These are phyloP conservation scores for Alternaria burnsii DNA, from an alignment of 2,329 filamentous ascomycete genomes.

Conservation along the genomic window DNA sequence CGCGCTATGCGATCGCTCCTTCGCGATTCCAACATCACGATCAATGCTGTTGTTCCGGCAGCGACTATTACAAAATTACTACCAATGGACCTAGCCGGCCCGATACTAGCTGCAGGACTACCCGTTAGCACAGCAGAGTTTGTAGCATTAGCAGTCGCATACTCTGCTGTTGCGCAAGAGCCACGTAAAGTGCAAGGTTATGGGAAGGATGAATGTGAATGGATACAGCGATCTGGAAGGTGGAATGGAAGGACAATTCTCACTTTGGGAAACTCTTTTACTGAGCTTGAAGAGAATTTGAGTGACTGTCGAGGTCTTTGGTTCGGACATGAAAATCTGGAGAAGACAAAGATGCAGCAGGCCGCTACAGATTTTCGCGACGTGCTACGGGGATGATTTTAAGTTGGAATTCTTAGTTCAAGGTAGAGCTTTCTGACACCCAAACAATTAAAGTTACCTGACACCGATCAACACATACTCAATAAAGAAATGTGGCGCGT, in stretches of 20 bases:
- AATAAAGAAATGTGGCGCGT: background rate
- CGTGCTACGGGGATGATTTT: background rate
- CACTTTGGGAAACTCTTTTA: constrained; percentile 48
- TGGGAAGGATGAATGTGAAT: constrained; percentile 40
- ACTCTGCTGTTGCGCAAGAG: constrained; percentile 51
- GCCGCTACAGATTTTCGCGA: constrained; percentile 36
- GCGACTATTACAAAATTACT: constrained; percentile 47
- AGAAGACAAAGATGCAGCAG: constrained; percentile 43
- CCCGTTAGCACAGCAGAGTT: constrained; percentile 46
- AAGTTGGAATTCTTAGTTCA: background rate
- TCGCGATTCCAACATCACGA: constrained; percentile 39
- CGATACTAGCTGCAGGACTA: constrained; percentile 42
- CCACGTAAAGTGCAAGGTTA: constrained; percentile 45
- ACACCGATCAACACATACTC: background rate
- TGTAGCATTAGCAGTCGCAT: constrained; percentile 50
- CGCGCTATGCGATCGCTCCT: background rate
- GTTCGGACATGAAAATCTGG: constrained; percentile 45
- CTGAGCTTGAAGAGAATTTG: constrained; percentile 47
- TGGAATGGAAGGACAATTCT: constrained; percentile 51
- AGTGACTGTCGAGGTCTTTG: constrained; percentile 30
- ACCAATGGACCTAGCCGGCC: constrained; percentile 40
- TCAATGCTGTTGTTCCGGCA: constrained; percentile 52
- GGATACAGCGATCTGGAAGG: constrained; percentile 10
- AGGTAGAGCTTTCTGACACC: fast-evolving
- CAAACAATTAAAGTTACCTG: background rate